Evolutionary conservation across 2,329 filamentous ascomycete genomes (phyloP), one percentile per base, ranked within the genome.

Genomic region (Penicillium sp.): DNA sequence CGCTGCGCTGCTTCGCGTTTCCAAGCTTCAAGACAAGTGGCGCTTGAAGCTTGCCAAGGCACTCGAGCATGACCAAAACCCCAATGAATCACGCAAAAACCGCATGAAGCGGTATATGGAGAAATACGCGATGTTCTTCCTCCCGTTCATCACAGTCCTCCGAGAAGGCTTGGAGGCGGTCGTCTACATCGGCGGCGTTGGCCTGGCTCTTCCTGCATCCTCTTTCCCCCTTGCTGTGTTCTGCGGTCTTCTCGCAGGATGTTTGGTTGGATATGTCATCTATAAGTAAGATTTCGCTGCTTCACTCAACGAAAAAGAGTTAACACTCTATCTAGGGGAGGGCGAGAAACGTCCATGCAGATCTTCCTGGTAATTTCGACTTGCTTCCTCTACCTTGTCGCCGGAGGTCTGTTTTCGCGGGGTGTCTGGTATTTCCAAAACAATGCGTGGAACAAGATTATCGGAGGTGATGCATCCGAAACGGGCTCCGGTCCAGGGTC

Each of bases 11-110:
- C 84, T 96, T 11, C 88, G 92, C 27, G 84, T 96, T 53, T 89
- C 87, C 55, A 95, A 93, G 75, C 84, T 96, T 72, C 90, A 93
- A 72, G 87, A 89, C 57, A 95, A 95, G 76, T 96, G 92, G 92
- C 85, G 87, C 19, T 78, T 88, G 66, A 95, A 95, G 83, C 85
- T 96, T 25, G 85, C 88, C 19, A 85, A 84, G 66, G 85, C 89
- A 2, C 76, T 95, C 29, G 54, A 58, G 25, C 58, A 82, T 16
- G 78, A 83, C 14, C 47, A 56, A 21, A 76, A 76, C 29, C 69
- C 74, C 35, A 71, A 71, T n/a, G 71, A 71, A 13, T 73, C 73
- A 11, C 67, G 72, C 3, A 73, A 72, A 16, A 76, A 72, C 4
- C 77, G 76, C 4, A 75, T 92, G 61, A 89, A 89, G 75, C 76